phyloP scores from a whole-genome alignment of 2,329 filamentous ascomycete species.

The Magnaporthales sp. region DNA sequence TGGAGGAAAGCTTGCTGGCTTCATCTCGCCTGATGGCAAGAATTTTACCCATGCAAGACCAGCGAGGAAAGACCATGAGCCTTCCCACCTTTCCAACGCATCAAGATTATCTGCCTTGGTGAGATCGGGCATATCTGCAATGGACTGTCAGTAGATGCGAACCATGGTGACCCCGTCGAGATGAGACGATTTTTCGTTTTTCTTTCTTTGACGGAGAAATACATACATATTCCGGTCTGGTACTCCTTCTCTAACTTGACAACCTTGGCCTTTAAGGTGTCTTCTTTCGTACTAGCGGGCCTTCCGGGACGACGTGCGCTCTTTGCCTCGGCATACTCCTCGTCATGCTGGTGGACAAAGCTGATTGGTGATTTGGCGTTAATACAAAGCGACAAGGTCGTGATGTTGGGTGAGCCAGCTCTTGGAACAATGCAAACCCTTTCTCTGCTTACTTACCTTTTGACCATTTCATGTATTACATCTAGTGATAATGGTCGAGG shows the following conservation, averaged over 20 bases:
- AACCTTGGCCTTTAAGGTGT: slow-evolving; percentile 64
- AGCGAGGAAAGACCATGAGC: slow-evolving; percentile 72
- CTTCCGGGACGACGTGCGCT: slow-evolving; percentile 68
- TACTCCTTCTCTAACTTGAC: slow-evolving; percentile 70
- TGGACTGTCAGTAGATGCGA: neutral
- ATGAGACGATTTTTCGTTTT: neutral
- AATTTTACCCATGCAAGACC: slow-evolving; percentile 72
- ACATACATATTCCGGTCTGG: slow-evolving; percentile 69
- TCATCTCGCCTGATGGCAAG: slow-evolving; percentile 52
- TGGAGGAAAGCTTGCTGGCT: slow-evolving; percentile 72
- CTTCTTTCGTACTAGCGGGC: slow-evolving; percentile 69
- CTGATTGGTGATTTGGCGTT: slow-evolving; percentile 27
- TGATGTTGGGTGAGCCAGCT: neutral
- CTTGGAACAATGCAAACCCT: neutral
- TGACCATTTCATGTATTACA: slow-evolving; percentile 49
- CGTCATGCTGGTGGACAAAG: slow-evolving; percentile 60
- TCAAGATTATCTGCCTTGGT: slow-evolving; percentile 55
- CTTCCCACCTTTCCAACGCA: slow-evolving; percentile 67
- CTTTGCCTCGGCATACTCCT: slow-evolving; percentile 58
- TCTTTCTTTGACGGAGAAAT: neutral
- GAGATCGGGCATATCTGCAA: slow-evolving; percentile 64
- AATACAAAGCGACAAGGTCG: slow-evolving; percentile 1
- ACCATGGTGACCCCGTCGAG: neutral
- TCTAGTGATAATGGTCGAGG: neutral
- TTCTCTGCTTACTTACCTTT: slow-evolving; percentile 35